phyloP scores from a whole-genome alignment of 305 asterid genomes.

The Striga hermonthica region DNA sequence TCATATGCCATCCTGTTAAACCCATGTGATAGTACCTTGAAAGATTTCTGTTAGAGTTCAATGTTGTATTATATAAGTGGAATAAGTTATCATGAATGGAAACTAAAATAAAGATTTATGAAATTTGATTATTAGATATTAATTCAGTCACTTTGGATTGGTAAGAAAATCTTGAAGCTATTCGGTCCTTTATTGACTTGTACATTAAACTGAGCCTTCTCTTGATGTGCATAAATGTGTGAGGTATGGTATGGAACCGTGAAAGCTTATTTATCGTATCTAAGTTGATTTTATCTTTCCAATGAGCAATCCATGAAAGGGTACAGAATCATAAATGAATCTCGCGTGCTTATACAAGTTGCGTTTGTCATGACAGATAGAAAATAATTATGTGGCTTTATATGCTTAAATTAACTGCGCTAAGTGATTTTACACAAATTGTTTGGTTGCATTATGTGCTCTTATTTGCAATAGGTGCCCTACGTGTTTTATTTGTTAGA shows the following conservation, averaged over 20 bases:
- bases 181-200: background rate
- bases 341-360: too few relatives aligned
- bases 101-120: background rate
- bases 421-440: too few relatives aligned
- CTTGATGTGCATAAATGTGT: background rate
- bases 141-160: background rate
- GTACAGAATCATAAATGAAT: too few relatives aligned
- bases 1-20: constrained; percentile 3
- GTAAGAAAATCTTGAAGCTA: background rate
- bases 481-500: too few relatives aligned
- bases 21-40: constrained; percentile 12
- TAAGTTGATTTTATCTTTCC: too few relatives aligned
- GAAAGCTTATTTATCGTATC: too few relatives aligned
- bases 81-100: background rate
- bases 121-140: background rate
- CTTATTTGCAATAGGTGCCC: too few relatives aligned
- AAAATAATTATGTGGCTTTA: too few relatives aligned
- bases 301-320: too few relatives aligned
- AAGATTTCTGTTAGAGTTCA: background rate
- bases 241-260: background rate
- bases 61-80: background rate
- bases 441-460: too few relatives aligned
- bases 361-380: too few relatives aligned
- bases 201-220: background rate
- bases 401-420: too few relatives aligned